Base-by-base conservation (phyloP, 768 basidiomycete genomes). In the Mycena pura region DNA sequence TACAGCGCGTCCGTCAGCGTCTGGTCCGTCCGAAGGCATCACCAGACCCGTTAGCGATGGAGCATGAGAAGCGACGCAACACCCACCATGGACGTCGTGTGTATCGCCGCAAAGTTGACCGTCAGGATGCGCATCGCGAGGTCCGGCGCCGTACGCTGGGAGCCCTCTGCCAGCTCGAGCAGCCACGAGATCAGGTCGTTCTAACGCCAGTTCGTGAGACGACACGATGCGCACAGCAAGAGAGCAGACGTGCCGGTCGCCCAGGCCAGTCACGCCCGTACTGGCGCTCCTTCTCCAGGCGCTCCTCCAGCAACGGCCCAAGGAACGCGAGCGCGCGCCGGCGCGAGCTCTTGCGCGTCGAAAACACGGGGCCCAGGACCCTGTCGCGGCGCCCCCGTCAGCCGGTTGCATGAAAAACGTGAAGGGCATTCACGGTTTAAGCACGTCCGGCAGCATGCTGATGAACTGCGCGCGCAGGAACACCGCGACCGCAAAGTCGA, bases 11-110 rank as follows among this genome's bases (percentile, higher is more conserved):
- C 45, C 3, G 62, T 68, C 29, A 73, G 24, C 14, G 63, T 36
- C 57, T 63, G 4, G 71, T 73, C 41, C 77, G 77, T 36, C 75
- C 63, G 1, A 74, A 69, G 1, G 75, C n/a, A n/a, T n/a, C n/a
- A n/a, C n/a, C n/a, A n/a, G n/a, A n/a, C n/a, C n/a, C 13, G 32
- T 34, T 29, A 46, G 71, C 52, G 24, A 7, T n/a, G 34, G 6
- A 15, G 15, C 14, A 8, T 44, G n/a, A 24, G 10, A 36, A 36
- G 49, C n/a, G 6, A 60, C 74, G 17, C 47, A n/a, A n/a, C n/a
- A n/a, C n/a, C n/a, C n/a, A 77, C 75, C 49, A 70, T 73, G n/a
- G 73, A 66, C 0, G 73, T 64, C 0, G 77, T 78, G 55, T 76
- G 76, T 19, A 62, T 70, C 2, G 72, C 67, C 0, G 73, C 73